Percentiles rank a stretch among this genome's conserved stretches.
These are phyloP conservation scores for Entamoeba moshkovskii DNA, from an alignment of 208 protist genomes.

Conservation along the genomic window DNA sequence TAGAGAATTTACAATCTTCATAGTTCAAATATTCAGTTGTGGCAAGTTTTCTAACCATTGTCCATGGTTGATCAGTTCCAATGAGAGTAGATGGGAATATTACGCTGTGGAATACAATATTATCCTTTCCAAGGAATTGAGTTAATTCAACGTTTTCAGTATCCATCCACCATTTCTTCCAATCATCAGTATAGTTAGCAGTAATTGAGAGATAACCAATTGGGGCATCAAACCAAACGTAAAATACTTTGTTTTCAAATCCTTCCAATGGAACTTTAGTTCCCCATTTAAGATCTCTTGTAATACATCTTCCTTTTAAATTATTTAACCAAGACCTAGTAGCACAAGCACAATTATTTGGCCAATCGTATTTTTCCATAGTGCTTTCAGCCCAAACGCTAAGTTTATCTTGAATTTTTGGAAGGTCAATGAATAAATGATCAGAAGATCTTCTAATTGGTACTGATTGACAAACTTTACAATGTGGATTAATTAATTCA, in stretches of 20 bases:
- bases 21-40: background rate
- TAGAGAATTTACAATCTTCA: background rate
- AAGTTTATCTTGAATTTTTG: background rate
- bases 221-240: background rate
- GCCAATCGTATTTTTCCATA: background rate
- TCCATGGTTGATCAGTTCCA: background rate
- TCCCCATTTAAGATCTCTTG: background rate
- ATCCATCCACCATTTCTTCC: conserved; percentile 1
- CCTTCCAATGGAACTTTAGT: background rate
- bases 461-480: background rate
- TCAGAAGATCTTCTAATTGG: background rate
- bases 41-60: background rate
- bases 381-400: background rate
- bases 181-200: background rate
- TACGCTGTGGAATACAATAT: background rate
- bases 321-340: background rate
- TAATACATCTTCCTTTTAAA: background rate
- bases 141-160: background rate
- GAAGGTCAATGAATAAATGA: background rate
- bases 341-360: background rate
- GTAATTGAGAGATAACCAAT: background rate
- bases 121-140: background rate
- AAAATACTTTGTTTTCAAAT: background rate
- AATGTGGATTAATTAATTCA: background rate
- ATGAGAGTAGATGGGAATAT: background rate